These are phyloP conservation scores for Termitomyces sp. DNA, from an alignment of 768 basidiomycete genomes.

Conservation along the genomic window DNA sequence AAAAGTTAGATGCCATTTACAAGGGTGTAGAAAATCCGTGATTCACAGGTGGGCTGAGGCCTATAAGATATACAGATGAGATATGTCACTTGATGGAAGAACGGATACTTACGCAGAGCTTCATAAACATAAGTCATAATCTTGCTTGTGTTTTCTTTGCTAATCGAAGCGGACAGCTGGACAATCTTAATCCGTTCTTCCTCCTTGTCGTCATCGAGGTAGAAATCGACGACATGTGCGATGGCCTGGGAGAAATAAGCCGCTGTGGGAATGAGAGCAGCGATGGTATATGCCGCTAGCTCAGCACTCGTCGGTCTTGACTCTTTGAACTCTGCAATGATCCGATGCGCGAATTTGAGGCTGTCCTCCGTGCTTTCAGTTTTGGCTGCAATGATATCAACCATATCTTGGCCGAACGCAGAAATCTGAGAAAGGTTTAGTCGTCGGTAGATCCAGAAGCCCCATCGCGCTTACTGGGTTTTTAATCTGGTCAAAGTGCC, in stretches of 20 bases:
- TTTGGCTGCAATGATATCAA: constrained; percentile 15
- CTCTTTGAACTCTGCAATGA: constrained; percentile 18
- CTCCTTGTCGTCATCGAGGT: constrained; percentile 37
- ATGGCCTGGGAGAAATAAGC: constrained; percentile 54
- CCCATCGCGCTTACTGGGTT: constrained; percentile 17
- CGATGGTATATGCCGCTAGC: constrained; percentile 48
- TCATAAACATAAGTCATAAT: constrained; percentile 43
- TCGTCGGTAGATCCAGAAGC: not conserved
- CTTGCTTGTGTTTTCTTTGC: constrained; percentile 19
- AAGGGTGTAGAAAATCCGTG: not conserved
- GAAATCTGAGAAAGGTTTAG: not conserved
- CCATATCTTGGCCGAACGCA: not conserved
- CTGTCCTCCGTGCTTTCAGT: constrained; percentile 18
- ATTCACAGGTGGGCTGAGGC: constrained; percentile 30
- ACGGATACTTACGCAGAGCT: constrained; percentile 38
- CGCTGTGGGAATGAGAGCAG: constrained; percentile 52
- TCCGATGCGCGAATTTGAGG: constrained; percentile 28
- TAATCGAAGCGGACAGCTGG: constrained; percentile 23
- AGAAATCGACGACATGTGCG: constrained; percentile 58
- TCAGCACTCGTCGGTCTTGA: constrained; percentile 22
- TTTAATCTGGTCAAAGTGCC: constrained; percentile 25
- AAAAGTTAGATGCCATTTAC: constrained; percentile 1
- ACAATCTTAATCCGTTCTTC: constrained; percentile 38
- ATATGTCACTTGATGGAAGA: not conserved
- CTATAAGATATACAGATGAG: constrained; percentile 13